Evolutionary conservation across 2,329 filamentous ascomycete genomes (phyloP), one percentile per base, ranked within the genome.

Genomic region (Fusarium pseudoanthophilum): DNA sequence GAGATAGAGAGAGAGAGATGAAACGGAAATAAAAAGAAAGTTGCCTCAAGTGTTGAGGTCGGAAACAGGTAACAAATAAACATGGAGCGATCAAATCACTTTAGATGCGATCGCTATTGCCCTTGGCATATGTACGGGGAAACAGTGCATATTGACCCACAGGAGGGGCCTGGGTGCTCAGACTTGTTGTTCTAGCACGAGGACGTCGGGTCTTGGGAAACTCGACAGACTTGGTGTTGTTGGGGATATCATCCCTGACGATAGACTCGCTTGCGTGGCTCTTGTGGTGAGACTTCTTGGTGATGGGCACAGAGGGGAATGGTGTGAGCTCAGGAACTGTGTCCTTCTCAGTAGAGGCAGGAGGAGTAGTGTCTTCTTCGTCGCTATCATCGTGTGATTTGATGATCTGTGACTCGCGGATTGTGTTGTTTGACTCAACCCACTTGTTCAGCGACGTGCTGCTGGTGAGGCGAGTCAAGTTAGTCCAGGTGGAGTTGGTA

Each of bases 381-480:
- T 75, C 73, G 53, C 69, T 73, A 20, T 77, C 72, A 24, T 75
- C 69, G 20, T 69, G 60, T 34, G 69, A 51, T 42, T 80, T 79
- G 28, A 64, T 56, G 14, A 76, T 56, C 32, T 77, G 77, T 34
- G 77, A 74, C 37, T 74, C 70, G n/a, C 79, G 77, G 42, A 80
- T 66, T 34, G 77, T 77, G 39, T 83, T 83, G 13, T 76, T 72
- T 10, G 74, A 71, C 24, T 84, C 82, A 4, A 75, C 73, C 75
- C 80, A 80, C 71, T 83, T 83, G 76, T 80, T 82, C 32, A 83
- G 75, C 18, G 85, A 87, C 18, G 81, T 84, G 65, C 85, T 88
- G 81, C 87, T 89, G 48, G 88, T 90, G 77, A 88, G 83, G 10
- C 87, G 85, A 10, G 87, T 89, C 65, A 87, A 82, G 43, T 85